Percentiles rank a stretch among this genome's conserved stretches.
Conservation (phyloP, 2,329 filamentous ascomycete genomes). For the Aspergillus calidoustus region DNA sequence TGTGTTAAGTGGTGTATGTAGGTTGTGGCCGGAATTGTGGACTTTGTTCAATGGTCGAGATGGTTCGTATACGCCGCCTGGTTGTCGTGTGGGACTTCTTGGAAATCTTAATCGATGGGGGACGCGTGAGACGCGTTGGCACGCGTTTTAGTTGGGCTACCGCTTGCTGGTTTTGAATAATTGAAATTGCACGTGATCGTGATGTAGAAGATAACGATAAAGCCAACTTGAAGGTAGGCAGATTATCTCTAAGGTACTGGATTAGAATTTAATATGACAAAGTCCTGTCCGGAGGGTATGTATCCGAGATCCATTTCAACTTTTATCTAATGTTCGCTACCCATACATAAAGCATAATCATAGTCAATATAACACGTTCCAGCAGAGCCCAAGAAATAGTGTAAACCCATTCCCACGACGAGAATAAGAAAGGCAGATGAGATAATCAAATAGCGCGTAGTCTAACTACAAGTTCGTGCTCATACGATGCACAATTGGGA, state of each 20-base stretch:
- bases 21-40: neutral
- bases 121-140: neutral
- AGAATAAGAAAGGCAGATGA: neutral
- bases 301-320: neutral
- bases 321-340: slow-evolving; percentile 17
- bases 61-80: neutral
- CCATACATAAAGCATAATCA: slow-evolving; percentile 15
- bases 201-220: no score
- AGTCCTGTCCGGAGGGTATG: neutral
- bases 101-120: neutral
- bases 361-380: slow-evolving; percentile 12
- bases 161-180: neutral
- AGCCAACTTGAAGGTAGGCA: no score
- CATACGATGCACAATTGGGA: slow-evolving; percentile 73
- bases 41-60: neutral
- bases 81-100: neutral
- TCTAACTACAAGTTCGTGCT: slow-evolving; percentile 46
- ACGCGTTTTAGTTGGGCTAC: neutral
- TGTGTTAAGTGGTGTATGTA: neutral
- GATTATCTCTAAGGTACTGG: no score
- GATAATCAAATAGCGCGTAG: slow-evolving; percentile 1
- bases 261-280: neutral
- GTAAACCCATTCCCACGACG: neutral
- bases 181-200: neutral
- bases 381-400: slow-evolving; percentile 6